Evolutionary conservation across 352 stramenopile genomes (phyloP).

Genomic region (Peronospora farinosa): DNA sequence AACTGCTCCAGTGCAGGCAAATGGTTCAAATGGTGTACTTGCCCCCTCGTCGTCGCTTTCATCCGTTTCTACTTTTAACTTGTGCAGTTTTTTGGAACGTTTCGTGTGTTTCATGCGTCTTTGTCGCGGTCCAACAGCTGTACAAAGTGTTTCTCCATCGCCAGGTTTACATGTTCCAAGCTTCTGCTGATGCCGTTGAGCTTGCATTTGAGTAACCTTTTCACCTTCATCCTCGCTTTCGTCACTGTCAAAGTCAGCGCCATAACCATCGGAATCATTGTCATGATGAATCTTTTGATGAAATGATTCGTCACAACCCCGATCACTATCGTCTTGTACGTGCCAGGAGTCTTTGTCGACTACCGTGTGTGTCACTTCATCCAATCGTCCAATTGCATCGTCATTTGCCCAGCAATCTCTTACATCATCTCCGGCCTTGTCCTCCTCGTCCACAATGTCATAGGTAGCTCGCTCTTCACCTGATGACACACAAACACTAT

Average conservation of each 20-base stretch:
- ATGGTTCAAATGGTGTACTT: conserved; percentile 40
- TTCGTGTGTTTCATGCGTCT: conserved; percentile 22
- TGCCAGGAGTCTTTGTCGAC: conserved; percentile 33
- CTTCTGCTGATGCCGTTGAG: conserved; percentile 1
- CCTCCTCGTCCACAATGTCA: conserved; percentile 14
- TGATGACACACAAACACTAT: conserved; percentile 8
- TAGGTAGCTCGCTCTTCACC: conserved; percentile 7
- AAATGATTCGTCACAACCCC: conserved; percentile 3
- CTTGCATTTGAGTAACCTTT: conserved; percentile 1
- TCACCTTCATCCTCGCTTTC: conserved; percentile 45
- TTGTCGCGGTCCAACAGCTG: conserved; percentile 10
- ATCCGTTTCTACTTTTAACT: conserved; percentile 10
- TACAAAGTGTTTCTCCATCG: conserved; percentile 3
- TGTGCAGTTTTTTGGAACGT: conserved; percentile 27
- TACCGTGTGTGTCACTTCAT: conserved; percentile 6
- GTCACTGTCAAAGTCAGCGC: conserved; percentile 60
- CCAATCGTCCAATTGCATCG: conserved; percentile 6
- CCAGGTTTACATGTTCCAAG: conserved; percentile 10
- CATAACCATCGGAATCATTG: conserved; percentile 46
- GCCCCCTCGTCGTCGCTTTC: conserved; percentile 21
- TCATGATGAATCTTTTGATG: conserved; percentile 11
- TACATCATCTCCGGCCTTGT: conserved; percentile 16
- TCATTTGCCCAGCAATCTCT: conserved; percentile 17
- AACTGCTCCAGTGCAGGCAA: conserved; percentile 60
- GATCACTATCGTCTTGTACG: conserved; percentile 5